A percentile compares a stretch with the other conserved stretches of the same genome.
phyloP scores from a whole-genome alignment of 441 rosid species.

The Raphanus hybrid region DNA sequence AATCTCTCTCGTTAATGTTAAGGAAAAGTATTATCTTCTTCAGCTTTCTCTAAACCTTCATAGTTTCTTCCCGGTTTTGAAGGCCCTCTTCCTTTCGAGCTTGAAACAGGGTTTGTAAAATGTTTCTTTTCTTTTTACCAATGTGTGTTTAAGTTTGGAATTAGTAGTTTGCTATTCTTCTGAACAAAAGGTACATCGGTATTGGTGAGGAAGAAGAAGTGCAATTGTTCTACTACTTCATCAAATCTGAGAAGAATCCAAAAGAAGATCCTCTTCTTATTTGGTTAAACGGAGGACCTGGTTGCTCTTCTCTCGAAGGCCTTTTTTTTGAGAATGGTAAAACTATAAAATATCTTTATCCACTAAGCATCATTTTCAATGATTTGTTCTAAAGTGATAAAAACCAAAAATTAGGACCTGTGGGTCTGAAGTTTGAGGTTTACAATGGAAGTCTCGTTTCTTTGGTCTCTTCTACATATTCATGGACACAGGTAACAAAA shows the following conservation, averaged over 20 bases:
- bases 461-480: slow-evolving; percentile 54
- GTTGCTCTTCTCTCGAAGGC: slow-evolving; percentile 59
- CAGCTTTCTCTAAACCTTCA: no score
- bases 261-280: slow-evolving; percentile 62
- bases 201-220: slow-evolving; percentile 38
- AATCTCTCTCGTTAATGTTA: no score
- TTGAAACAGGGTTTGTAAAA: slow-evolving; percentile 54
- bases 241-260: slow-evolving; percentile 44
- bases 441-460: slow-evolving; percentile 69
- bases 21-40: no score
- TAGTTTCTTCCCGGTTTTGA: slow-evolving; percentile 51
- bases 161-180: not conserved
- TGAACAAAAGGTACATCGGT: slow-evolving; percentile 38
- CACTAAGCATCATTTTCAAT: not conserved
- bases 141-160: slow-evolving; percentile 1
- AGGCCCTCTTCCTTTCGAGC: slow-evolving; percentile 59
- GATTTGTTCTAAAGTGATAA: not conserved
- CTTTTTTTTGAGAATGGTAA: slow-evolving; percentile 57
- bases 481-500: slow-evolving; percentile 70
- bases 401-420: slow-evolving; percentile 50
- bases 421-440: slow-evolving; percentile 49
- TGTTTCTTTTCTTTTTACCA: not conserved
- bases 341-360: not conserved
- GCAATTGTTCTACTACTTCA: slow-evolving; percentile 44
- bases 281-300: slow-evolving; percentile 91